Evolutionary conservation across 2,329 filamentous ascomycete species (phyloP).

Genomic region (Trichoderma polysporum): DNA sequence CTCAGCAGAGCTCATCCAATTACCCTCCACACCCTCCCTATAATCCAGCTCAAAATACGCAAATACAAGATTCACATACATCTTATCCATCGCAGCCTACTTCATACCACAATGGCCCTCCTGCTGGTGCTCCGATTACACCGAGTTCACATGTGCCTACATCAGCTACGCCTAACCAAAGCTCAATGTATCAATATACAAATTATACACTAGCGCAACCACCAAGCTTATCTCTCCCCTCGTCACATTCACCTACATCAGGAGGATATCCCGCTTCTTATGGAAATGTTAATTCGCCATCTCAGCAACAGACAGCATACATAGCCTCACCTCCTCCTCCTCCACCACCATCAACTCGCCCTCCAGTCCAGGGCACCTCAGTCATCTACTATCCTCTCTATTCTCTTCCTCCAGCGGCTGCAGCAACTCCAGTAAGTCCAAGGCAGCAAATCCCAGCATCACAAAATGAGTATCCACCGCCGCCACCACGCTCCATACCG

Average conservation of each 20-base stretch:
- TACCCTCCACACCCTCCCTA: neutral
- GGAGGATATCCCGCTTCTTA: neutral
- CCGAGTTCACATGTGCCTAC: neutral
- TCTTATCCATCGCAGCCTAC: neutral
- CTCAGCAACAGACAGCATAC: conserved; percentile 2
- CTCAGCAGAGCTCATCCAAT: neutral
- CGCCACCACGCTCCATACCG: neutral
- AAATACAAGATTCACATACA: neutral
- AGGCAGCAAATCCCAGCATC: neutral
- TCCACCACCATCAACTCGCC: neutral
- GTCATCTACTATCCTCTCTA: neutral
- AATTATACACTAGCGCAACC: neutral
- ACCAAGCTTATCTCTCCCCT: neutral
- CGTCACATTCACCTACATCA: neutral
- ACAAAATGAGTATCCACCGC: neutral
- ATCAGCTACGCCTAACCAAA: neutral
- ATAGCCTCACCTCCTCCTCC: neutral
- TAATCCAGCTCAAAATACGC: neutral
- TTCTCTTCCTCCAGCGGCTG: neutral
- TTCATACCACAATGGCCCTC: neutral
- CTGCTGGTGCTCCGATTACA: neutral
- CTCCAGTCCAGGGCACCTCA: neutral
- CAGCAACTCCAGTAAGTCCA: neutral
- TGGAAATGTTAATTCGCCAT: neutral
- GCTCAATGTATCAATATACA: neutral